Conservation (phyloP, 2,329 filamentous ascomycete genomes). For the Tricladium varicosporioides region DNA sequence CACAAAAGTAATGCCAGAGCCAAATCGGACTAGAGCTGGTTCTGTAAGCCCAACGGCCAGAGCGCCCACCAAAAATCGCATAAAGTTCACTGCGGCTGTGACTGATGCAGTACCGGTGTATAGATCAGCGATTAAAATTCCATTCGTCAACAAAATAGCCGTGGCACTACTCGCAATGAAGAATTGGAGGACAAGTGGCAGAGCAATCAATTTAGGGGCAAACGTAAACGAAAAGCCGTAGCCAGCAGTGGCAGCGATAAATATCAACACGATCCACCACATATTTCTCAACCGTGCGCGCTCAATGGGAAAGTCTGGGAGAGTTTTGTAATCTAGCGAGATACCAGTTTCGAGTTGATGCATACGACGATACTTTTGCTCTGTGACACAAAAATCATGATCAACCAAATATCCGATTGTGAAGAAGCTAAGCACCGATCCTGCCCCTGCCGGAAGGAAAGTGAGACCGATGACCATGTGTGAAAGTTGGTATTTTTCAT, state of each 20-base stretch:
- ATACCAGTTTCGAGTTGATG: slow-evolving; percentile 38
- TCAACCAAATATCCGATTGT: slow-evolving; percentile 56
- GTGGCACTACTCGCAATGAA: slow-evolving; percentile 26
- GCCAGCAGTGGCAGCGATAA: slow-evolving; percentile 4
- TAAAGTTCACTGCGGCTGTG: slow-evolving; percentile 33
- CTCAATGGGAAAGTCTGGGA: slow-evolving; percentile 27
- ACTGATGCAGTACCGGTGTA: slow-evolving; percentile 20
- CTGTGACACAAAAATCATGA: slow-evolving; percentile 59
- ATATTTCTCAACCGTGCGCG: slow-evolving; percentile 13
- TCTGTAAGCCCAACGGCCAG: slow-evolving; percentile 21
- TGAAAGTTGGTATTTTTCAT: slow-evolving; percentile 22
- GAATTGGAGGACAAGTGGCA: slow-evolving; percentile 20
- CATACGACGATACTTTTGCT: slow-evolving; percentile 35
- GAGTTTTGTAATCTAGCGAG: slow-evolving; percentile 5
- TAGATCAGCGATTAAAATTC: slow-evolving; percentile 18
- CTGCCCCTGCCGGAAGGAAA: slow-evolving; percentile 41
- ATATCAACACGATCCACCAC: slow-evolving; percentile 15
- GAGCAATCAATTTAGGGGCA: background rate
- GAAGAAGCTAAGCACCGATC: slow-evolving; percentile 43
- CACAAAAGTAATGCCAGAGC: slow-evolving; percentile 12
- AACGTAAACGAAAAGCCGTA: slow-evolving; percentile 11
- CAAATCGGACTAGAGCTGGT: slow-evolving; percentile 19
- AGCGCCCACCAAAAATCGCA: slow-evolving; percentile 31
- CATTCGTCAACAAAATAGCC: slow-evolving; percentile 25
- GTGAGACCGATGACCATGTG: slow-evolving; percentile 13